These are phyloP conservation scores for Cymbopogon citratus DNA, from an alignment of 176 grass and related monocot genomes.

Conservation along the genomic window DNA sequence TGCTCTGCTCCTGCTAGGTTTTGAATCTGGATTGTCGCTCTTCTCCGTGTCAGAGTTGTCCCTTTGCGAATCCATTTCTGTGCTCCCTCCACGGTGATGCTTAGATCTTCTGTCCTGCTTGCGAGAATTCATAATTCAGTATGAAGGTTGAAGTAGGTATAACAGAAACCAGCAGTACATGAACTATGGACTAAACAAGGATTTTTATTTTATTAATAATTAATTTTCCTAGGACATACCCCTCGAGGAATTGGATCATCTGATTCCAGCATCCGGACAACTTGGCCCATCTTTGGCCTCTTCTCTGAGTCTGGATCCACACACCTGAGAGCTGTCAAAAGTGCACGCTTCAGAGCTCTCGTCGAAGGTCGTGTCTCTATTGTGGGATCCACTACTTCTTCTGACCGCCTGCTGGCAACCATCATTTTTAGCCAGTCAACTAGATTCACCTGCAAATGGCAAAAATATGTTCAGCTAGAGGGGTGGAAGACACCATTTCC, in stretches of 20 bases:
- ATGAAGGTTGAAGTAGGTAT: neutral
- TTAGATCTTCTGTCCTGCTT: constrained; percentile 64
- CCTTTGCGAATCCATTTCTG: constrained; percentile 64
- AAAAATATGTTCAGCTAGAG: constrained; percentile 19
- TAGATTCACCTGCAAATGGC: constrained; percentile 66
- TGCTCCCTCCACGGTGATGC: constrained; percentile 45
- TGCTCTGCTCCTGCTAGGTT: constrained; percentile 43
- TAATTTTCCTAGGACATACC: constrained; percentile 36
- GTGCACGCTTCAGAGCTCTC: constrained; percentile 79
- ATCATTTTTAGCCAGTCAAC: constrained; percentile 99
- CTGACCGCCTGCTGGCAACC: constrained; percentile 86
- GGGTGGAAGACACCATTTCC: neutral
- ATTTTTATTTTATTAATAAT: neutral
- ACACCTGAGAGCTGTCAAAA: constrained; percentile 86
- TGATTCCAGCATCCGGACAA: constrained; percentile 88
- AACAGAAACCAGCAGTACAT: neutral
- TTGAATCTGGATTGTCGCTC: constrained; percentile 73
- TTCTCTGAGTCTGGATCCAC: constrained; percentile 98
- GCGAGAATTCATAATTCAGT: neutral
- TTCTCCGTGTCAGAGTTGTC: constrained; percentile 80
- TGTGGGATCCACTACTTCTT: constrained; percentile 88
- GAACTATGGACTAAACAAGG: constrained; percentile 6
- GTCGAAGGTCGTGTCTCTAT: constrained; percentile 82
- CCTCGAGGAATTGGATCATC: constrained; percentile 77
- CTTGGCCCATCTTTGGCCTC: constrained; percentile 97